These are phyloP conservation scores for Leccinum pellstonianum DNA, from an alignment of 768 basidiomycete genomes.

Conservation along the genomic window DNA sequence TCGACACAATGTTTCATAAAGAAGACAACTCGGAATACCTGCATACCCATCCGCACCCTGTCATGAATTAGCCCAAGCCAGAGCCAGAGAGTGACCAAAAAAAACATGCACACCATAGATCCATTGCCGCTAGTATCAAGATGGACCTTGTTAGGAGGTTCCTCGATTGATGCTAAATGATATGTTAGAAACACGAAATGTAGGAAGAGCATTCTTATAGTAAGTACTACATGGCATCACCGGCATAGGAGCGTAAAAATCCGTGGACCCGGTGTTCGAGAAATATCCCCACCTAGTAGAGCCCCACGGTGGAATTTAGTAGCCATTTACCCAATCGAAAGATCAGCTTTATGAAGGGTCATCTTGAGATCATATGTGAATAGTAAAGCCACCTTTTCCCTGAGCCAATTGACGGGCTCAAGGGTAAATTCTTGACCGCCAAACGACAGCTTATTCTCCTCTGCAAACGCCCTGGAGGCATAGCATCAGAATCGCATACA, in stretches of 20 bases:
- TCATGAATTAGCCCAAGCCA: background rate
- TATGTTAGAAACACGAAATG: background rate
- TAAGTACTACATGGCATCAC: slow-evolving; percentile 7
- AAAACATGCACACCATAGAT: slow-evolving; percentile 11
- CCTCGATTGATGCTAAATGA: slow-evolving; percentile 17
- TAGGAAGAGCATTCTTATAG: background rate
- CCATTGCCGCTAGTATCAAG: slow-evolving; percentile 17
- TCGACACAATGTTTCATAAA: background rate
- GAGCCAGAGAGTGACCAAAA: background rate
- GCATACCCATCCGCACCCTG: slow-evolving; percentile 21
- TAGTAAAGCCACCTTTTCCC: slow-evolving; percentile 12
- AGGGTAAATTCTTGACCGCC: background rate
- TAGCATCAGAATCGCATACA: background rate
- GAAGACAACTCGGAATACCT: slow-evolving; percentile 2
- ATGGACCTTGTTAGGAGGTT: slow-evolving; percentile 22
- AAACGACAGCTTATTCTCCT: background rate
- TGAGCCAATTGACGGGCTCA: slow-evolving; percentile 16
- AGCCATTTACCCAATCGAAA: background rate
- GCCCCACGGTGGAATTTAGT: too few relatives aligned
- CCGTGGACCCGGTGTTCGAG: background rate
- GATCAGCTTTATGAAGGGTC: slow-evolving; percentile 12
- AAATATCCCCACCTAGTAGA: slow-evolving; percentile 20
- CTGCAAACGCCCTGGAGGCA: slow-evolving; percentile 7
- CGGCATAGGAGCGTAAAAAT: slow-evolving; percentile 3
- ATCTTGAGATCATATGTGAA: slow-evolving; percentile 15